Percentiles rank a stretch among this genome's conserved stretches.
Conservation (phyloP, 1,284 basidiomycete genomes). For the Leccinum fallax region DNA sequence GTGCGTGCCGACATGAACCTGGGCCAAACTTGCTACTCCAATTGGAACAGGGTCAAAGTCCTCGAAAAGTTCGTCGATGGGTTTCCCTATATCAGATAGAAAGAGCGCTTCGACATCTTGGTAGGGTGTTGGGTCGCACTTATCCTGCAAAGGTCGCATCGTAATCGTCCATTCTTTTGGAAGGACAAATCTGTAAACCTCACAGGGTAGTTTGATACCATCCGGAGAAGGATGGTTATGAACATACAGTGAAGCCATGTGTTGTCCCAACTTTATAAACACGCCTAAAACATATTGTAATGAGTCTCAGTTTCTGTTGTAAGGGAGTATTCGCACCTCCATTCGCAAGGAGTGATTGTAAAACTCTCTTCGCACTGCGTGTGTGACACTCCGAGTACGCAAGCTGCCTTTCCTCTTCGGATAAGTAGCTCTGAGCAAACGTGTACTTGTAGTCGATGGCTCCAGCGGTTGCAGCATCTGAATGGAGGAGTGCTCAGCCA, state of each 20-base stretch:
- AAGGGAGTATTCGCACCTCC: conserved; percentile 57
- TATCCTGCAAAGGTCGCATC: conserved; percentile 78
- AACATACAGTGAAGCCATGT: conserved; percentile 72
- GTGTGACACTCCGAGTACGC: conserved; percentile 80
- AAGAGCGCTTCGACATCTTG: conserved; percentile 73
- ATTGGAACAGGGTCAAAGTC: conserved; percentile 91
- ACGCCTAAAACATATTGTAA: conserved; percentile 51
- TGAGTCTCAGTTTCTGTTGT: neutral
- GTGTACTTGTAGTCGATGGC: conserved; percentile 87
- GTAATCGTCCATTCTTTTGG: conserved; percentile 81
- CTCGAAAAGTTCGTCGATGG: conserved; percentile 69
- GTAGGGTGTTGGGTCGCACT: conserved; percentile 79
- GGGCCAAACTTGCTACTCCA: conserved; percentile 92
- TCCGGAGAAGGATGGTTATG: neutral
- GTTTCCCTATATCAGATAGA: conserved; percentile 68
- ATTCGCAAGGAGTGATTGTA: conserved; percentile 82
- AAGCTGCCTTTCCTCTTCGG: conserved; percentile 55
- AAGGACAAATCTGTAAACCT: conserved; percentile 53
- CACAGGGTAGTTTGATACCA: conserved; percentile 1
- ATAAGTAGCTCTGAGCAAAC: conserved; percentile 60
- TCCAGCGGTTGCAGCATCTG: conserved; percentile 63
- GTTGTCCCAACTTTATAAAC: conserved; percentile 93
- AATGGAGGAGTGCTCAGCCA: neutral
- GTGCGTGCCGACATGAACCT: conserved; percentile 89
- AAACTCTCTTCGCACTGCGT: conserved; percentile 76